Base-by-base conservation (phyloP, 257 asterid species). In the Thymus mandschuricus region DNA sequence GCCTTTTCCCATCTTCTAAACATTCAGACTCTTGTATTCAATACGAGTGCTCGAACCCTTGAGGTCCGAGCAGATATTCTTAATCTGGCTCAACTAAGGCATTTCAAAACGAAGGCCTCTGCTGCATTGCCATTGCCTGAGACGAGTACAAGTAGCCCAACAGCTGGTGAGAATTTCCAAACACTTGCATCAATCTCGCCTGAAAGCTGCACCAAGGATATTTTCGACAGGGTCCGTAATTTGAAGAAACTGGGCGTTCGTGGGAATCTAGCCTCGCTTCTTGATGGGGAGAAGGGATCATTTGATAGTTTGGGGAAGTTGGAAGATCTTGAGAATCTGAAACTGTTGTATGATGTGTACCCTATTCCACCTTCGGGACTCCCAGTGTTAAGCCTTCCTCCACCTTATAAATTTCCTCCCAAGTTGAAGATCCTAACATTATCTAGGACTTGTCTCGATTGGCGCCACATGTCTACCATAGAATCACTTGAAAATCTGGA, bases 231-330 rank as follows among this genome's bases (percentile, higher is more conserved):
- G 33, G 33, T 1, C 11, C 10, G 60, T 27, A 9, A 54, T 54
- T 54, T 54, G 34, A 54, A 74, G 66, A 76, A 79, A 29, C 2
- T 84, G 65, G 83, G 88, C 0, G 61, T 81, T 46, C 78, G 82
- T 12, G 88, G 88, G 33, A 60, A 49, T 2, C 30, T 81, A 55
- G 72, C 56, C 28, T 21, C 43, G 40, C 78, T 81, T 51, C 10
- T 81, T 13, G 79, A 81, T 4, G 4, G 33, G 12, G 31, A 55
- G 44, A 70, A 46, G 3, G 66, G 64, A 55, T 49, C 81, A 29
- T 79, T 84, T n/a, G 78, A 78, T 28, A 70, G 68, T 62, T 31
- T 84, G 10, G 64, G 33, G 3, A 76, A 51, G 31, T 62, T 84
- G 66, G 66, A 34, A 0, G 57, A 35, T 35, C 40, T 35, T 35